A percentile compares a stretch with the other conserved stretches of the same genome.
Conservation (phyloP, 805 yeast species). For the Starmerella bombi region DNA sequence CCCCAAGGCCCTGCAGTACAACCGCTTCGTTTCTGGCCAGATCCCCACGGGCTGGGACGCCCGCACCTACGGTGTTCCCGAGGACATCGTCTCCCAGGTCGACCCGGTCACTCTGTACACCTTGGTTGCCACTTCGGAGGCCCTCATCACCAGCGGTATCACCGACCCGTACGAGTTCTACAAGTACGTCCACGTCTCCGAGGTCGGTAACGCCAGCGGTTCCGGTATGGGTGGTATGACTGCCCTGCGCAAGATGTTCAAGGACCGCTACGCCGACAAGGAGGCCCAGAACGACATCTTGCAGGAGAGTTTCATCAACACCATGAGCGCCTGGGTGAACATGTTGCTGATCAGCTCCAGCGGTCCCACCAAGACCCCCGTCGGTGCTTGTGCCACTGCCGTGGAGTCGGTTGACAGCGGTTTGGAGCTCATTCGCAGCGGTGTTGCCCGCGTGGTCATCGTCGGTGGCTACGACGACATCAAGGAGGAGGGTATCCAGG, state of each 20-base stretch:
- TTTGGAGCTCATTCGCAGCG: conserved; percentile 81
- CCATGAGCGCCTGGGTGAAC: conserved; percentile 99
- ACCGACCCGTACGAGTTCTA: conserved; percentile 98
- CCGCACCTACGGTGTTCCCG: conserved; percentile 83
- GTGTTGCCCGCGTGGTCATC: conserved; percentile 89
- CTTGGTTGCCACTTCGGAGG: conserved; percentile 89
- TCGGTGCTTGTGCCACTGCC: conserved; percentile 99
- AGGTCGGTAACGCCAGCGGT: conserved; percentile 98
- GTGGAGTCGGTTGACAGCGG: conserved; percentile 95
- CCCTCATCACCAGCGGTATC: conserved; percentile 83
- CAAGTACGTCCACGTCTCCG: conserved; percentile 95
- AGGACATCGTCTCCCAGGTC: conserved; percentile 84
- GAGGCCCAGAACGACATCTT: conserved; percentile 95
- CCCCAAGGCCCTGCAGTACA: conserved; percentile 71
- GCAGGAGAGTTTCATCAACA: conserved; percentile 97
- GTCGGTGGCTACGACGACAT: conserved; percentile 99
- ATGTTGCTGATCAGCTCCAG: conserved; percentile 93
- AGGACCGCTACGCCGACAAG: conserved; percentile 78
- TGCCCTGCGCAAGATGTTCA: conserved; percentile 96
- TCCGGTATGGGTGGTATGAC: conserved; percentile 99
- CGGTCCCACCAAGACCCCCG: conserved; percentile 98
- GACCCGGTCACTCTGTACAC: conserved; percentile 91
- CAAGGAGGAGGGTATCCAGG: conserved; percentile 98
- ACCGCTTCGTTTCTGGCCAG: conserved; percentile 65
- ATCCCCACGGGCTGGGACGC: conserved; percentile 99